Percentiles rank a stretch among this genome's conserved stretches.
Evolutionary conservation across 2,329 filamentous ascomycete species (phyloP).

Genomic region (Cladosporium oxysporum): DNA sequence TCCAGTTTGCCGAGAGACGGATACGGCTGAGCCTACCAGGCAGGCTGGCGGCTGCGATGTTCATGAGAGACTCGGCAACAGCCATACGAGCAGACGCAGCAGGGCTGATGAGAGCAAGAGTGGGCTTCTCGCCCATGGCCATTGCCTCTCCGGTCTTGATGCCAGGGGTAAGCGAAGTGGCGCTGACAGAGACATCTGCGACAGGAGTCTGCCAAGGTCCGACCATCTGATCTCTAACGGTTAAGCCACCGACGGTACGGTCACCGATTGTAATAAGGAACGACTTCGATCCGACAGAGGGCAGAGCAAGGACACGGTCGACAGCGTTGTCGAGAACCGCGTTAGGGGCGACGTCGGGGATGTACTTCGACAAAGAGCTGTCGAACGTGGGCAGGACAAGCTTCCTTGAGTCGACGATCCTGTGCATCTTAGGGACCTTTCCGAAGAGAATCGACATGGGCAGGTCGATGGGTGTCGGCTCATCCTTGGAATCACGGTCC

Average conservation of each 20-base stretch:
- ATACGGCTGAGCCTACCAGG: constrained; percentile 75
- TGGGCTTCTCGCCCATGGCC: constrained; percentile 93
- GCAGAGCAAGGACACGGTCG: constrained; percentile 78
- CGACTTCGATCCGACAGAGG: constrained; percentile 92
- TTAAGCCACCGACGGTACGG: constrained; percentile 85
- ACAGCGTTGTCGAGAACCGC: constrained; percentile 62
- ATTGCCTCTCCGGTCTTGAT: constrained; percentile 89
- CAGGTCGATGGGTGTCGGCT: constrained; percentile 80
- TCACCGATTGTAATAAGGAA: constrained; percentile 98
- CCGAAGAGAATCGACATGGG: constrained; percentile 89
- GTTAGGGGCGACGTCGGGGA: constrained; percentile 54
- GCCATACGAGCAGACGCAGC: constrained; percentile 94
- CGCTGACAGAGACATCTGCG: constrained; percentile 89
- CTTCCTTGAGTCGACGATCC: constrained; percentile 70
- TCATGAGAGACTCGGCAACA: constrained; percentile 89
- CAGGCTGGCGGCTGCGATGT: constrained; percentile 78
- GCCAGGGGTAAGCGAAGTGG: constrained; percentile 73
- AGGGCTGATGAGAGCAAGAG: constrained; percentile 83
- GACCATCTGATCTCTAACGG: constrained; percentile 90
- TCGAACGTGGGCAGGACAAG: constrained; percentile 72
- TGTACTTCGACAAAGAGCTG: constrained; percentile 67
- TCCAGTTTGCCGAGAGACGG: constrained; percentile 95
- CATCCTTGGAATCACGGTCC: constrained; percentile 73
- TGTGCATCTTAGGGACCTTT: constrained; percentile 78
- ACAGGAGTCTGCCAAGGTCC: constrained; percentile 95